Percentiles rank a stretch among this genome's conserved stretches.
Evolutionary conservation across 768 basidiomycete genomes (phyloP).

Genomic region (Pseudohyphozyma bogoriensis): DNA sequence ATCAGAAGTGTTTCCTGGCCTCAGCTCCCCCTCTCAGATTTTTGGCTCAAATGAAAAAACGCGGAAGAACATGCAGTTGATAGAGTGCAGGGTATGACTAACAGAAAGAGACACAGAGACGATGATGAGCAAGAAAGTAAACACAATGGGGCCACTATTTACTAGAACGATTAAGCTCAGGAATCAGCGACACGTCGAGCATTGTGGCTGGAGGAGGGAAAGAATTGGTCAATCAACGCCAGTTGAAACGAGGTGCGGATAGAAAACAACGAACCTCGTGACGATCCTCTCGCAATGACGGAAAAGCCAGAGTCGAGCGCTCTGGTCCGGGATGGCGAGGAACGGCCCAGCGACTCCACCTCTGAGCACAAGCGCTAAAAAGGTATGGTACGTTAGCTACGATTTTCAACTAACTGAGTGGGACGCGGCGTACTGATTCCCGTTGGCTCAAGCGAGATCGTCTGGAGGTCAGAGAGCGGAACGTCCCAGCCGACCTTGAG

Average conservation of each 20-base stretch:
- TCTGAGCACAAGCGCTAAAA: slow-evolving; percentile 54
- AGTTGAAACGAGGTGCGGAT: neutral
- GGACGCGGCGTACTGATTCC: slow-evolving; percentile 55
- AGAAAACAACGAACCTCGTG: neutral
- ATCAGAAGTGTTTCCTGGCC: too few species aligned
- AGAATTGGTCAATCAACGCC: too few species aligned
- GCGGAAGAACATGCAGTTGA: too few species aligned
- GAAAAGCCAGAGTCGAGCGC: slow-evolving; percentile 31
- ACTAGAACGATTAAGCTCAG: too few species aligned
- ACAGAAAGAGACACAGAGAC: too few species aligned
- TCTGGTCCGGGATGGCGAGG: slow-evolving; percentile 37
- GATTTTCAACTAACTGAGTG: neutral
- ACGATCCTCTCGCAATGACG: slow-evolving; percentile 24
- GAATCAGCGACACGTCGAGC: neutral
- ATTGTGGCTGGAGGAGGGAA: neutral
- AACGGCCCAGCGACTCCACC: slow-evolving; percentile 45
- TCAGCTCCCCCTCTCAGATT: too few species aligned
- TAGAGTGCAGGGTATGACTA: too few species aligned
- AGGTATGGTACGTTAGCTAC: neutral
- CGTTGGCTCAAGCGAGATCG: slow-evolving; percentile 77
- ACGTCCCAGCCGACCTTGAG: slow-evolving; percentile 78
- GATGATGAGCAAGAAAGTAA: too few species aligned
- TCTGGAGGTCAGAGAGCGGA: slow-evolving; percentile 72
- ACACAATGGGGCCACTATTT: too few species aligned
- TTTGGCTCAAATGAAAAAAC: too few species aligned